phyloP scores from a whole-genome alignment of 2,329 filamentous ascomycete species.

The Allantophomopsis lycopodina region DNA sequence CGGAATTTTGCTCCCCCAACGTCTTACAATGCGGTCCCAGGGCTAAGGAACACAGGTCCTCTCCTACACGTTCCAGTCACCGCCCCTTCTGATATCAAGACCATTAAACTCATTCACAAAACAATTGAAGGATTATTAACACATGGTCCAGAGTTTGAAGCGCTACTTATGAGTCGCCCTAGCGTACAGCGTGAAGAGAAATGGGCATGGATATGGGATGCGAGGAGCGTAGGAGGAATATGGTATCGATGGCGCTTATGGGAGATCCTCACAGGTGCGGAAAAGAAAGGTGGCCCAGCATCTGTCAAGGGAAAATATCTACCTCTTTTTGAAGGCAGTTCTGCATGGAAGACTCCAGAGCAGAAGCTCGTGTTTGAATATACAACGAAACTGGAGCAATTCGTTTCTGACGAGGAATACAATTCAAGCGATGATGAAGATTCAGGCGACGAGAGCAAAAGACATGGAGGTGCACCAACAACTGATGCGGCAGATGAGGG shows the following conservation, averaged over 20 bases:
- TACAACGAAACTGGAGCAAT: slow-evolving; percentile 60
- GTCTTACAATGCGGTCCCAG: slow-evolving; percentile 41
- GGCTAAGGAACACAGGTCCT: slow-evolving; percentile 18
- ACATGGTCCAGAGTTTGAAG: slow-evolving; percentile 80
- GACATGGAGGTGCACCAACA: slow-evolving; percentile 26
- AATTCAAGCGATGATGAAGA: slow-evolving; percentile 77
- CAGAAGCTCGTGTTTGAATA: slow-evolving; percentile 70
- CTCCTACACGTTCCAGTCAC: slow-evolving; percentile 58
- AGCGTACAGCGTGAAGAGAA: slow-evolving; percentile 77
- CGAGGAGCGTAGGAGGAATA: slow-evolving; percentile 62
- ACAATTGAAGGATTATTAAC: slow-evolving; percentile 69
- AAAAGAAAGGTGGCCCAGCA: slow-evolving; percentile 21
- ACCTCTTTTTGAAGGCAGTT: slow-evolving; percentile 61
- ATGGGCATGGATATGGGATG: slow-evolving; percentile 91
- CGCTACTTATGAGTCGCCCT: slow-evolving; percentile 74
- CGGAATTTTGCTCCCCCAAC: slow-evolving; percentile 65
- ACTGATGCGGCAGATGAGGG: slow-evolving; percentile 17
- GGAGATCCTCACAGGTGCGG: slow-evolving; percentile 63
- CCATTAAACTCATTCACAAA: slow-evolving; percentile 75
- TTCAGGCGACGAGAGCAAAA: slow-evolving; percentile 33
- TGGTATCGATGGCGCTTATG: slow-evolving; percentile 92
- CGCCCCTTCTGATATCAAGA: slow-evolving; percentile 63
- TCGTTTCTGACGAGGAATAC: slow-evolving; percentile 75
- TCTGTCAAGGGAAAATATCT: slow-evolving; percentile 34
- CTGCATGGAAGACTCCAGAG: slow-evolving; percentile 67